Evolutionary conservation across 139 green algal genomes (phyloP).

Genomic region (Coccomyxa sp.): DNA sequence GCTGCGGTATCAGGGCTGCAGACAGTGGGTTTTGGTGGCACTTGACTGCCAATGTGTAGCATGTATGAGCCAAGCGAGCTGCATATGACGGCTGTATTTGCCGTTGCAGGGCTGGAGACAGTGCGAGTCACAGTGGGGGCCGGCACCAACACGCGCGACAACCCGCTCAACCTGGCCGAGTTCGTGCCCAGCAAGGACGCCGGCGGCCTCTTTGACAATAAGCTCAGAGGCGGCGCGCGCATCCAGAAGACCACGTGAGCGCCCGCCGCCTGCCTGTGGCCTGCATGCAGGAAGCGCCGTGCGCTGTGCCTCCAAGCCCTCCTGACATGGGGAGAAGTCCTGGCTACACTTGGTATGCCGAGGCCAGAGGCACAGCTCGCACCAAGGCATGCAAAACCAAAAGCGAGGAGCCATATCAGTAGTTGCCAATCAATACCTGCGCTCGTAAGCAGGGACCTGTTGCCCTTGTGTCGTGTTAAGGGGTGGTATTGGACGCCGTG

Average conservation of each 20-base stretch:
- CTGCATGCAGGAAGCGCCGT: too few relatives aligned
- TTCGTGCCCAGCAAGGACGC: conserved; percentile 56
- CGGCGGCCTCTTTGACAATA: conserved; percentile 61
- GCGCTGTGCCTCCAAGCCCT: too few relatives aligned
- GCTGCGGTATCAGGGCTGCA: background rate
- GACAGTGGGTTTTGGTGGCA: background rate
- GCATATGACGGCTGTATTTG: background rate
- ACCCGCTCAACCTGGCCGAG: conserved; percentile 52
- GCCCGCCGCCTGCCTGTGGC: background rate
- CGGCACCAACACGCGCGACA: conserved; percentile 67
- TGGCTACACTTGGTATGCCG: too few relatives aligned
- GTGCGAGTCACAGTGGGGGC: conserved; percentile 57
- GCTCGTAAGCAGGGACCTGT: too few relatives aligned
- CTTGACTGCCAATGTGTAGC: background rate
- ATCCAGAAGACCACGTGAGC: background rate
- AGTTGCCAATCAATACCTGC: too few relatives aligned
- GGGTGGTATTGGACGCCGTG: too few relatives aligned
- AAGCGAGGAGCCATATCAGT: too few relatives aligned
- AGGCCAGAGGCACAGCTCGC: too few relatives aligned
- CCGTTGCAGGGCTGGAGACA: conserved; percentile 48
- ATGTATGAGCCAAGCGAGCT: too few relatives aligned
- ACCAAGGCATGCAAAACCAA: too few relatives aligned
- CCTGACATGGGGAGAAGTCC: too few relatives aligned
- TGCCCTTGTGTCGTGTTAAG: too few relatives aligned
- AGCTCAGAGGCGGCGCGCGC: background rate